Conservation (phyloP, 164 flowering plant genomes). For the Piper betle region DNA sequence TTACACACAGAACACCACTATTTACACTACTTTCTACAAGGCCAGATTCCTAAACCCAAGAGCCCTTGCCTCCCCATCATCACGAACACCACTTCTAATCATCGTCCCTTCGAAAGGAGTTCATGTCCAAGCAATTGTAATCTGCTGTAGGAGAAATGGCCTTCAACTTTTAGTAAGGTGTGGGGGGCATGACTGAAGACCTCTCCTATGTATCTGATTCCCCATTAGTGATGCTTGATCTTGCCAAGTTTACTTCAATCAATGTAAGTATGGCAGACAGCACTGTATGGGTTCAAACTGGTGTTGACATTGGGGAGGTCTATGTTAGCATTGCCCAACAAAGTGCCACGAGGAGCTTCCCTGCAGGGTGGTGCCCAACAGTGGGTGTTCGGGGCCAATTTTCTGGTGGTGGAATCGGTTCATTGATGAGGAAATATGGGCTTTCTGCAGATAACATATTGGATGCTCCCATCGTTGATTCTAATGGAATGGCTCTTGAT, state of each 20-base stretch:
- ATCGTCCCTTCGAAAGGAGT: slow-evolving; percentile 10
- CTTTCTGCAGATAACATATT: slow-evolving; percentile 7
- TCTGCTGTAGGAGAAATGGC: slow-evolving; percentile 10
- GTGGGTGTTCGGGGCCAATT: slow-evolving; percentile 5
- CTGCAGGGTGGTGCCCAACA: slow-evolving; percentile 7
- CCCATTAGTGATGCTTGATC: slow-evolving; percentile 17
- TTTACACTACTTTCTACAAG: slow-evolving; percentile 7
- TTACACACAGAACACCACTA: slow-evolving; percentile 1
- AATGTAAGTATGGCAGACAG: slow-evolving; percentile 6
- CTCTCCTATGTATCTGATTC: slow-evolving; percentile 12
- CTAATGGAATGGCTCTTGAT: background rate
- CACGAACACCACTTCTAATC: slow-evolving; percentile 9
- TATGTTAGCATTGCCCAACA: slow-evolving; percentile 16
- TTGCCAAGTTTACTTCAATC: slow-evolving; percentile 11
- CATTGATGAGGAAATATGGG: slow-evolving; percentile 6
- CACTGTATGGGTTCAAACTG: slow-evolving; percentile 20
- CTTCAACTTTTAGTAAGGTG: slow-evolving; percentile 13
- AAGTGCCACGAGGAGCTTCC: slow-evolving; percentile 12
- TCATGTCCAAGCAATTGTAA: slow-evolving; percentile 15
- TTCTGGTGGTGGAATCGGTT: slow-evolving; percentile 5
- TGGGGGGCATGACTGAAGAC: slow-evolving; percentile 30
- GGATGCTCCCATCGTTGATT: slow-evolving; percentile 11
- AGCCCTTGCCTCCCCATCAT: slow-evolving; percentile 3
- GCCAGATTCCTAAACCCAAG: slow-evolving; percentile 11
- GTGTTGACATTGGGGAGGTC: slow-evolving; percentile 21